These are phyloP conservation scores for Saturnispora hagleri DNA, from an alignment of 805 yeast genomes.

Conservation along the genomic window DNA sequence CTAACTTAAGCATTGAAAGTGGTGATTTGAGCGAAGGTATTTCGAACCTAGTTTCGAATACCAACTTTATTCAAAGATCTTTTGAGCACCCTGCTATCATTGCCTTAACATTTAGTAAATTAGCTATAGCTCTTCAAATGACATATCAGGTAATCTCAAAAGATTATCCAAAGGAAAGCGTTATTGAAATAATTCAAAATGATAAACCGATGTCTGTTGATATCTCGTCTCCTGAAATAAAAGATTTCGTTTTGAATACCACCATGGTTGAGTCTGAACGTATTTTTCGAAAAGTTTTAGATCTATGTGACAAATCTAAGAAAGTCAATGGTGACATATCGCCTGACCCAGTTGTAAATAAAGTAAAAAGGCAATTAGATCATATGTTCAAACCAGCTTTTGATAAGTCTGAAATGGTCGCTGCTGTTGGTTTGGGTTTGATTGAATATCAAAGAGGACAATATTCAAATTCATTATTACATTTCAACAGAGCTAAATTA, in stretches of 20 bases:
- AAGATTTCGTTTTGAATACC: slow-evolving; percentile 13
- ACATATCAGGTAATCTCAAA: slow-evolving; percentile 10
- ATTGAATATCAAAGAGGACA: slow-evolving; percentile 11
- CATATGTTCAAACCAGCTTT: slow-evolving; percentile 14
- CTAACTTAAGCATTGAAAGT: slow-evolving; percentile 20
- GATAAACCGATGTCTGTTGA: slow-evolving; percentile 9
- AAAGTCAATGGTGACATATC: slow-evolving; percentile 1
- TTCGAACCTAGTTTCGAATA: slow-evolving; percentile 13
- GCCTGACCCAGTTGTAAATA: slow-evolving; percentile 1
- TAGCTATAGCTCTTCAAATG: slow-evolving; percentile 15
- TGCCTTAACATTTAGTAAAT: slow-evolving; percentile 14
- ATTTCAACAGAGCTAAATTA: slow-evolving; percentile 14
- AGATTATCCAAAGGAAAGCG: slow-evolving; percentile 9
- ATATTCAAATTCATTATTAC: slow-evolving; percentile 7
- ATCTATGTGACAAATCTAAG: slow-evolving; percentile 13
- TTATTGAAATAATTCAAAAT: slow-evolving; percentile 10
- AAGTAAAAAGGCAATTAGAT: slow-evolving; percentile 9
- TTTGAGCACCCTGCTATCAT: slow-evolving; percentile 17
- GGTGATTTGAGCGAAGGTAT: slow-evolving; percentile 19
- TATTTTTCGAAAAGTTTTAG: slow-evolving; percentile 11
- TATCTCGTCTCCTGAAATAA: slow-evolving; percentile 11
- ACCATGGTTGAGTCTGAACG: slow-evolving; percentile 13
- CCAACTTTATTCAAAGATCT: slow-evolving; percentile 14
- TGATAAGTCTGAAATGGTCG: slow-evolving; percentile 19
- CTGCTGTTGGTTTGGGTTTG: slow-evolving; percentile 15